A percentile compares a stretch with the other conserved stretches of the same genome.
Conservation (phyloP, 2,329 filamentous ascomycete genomes). For the Talaromyces marneffei region DNA sequence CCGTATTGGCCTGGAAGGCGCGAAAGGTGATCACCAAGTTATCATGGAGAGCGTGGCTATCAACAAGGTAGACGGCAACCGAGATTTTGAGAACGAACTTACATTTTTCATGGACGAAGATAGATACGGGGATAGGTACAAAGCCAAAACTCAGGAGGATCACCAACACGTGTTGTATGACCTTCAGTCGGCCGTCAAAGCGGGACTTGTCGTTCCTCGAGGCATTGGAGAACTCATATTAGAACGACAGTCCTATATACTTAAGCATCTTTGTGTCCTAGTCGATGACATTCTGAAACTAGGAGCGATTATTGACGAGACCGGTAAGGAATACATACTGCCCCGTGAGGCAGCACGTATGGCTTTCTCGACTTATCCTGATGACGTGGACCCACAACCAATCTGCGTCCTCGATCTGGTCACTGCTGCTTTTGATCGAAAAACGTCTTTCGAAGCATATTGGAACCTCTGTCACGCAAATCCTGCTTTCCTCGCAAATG, state of each 20-base stretch:
- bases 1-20: neutral
- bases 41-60: neutral
- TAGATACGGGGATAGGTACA: neutral
- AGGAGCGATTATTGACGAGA: constrained; percentile 15
- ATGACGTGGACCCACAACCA: neutral
- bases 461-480: neutral
- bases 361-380: neutral
- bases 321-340: neutral
- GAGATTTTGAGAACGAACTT: neutral
- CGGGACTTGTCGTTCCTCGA: constrained; percentile 20
- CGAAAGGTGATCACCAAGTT: neutral
- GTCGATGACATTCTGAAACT: constrained; percentile 41
- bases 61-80: neutral
- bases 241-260: constrained; percentile 32
- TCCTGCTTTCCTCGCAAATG: neutral
- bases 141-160: neutral
- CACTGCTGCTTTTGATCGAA: neutral
- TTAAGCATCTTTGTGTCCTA: constrained; percentile 39
- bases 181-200: neutral
- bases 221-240: constrained; percentile 31
- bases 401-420: neutral
- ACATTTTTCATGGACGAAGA: neutral
- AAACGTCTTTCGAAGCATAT: neutral
- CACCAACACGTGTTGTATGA: neutral
- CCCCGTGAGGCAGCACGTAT: neutral